Evolutionary conservation across 768 basidiomycete genomes (phyloP), one percentile per base, ranked within the genome.

Genomic region (Daedaleopsis sinensis): DNA sequence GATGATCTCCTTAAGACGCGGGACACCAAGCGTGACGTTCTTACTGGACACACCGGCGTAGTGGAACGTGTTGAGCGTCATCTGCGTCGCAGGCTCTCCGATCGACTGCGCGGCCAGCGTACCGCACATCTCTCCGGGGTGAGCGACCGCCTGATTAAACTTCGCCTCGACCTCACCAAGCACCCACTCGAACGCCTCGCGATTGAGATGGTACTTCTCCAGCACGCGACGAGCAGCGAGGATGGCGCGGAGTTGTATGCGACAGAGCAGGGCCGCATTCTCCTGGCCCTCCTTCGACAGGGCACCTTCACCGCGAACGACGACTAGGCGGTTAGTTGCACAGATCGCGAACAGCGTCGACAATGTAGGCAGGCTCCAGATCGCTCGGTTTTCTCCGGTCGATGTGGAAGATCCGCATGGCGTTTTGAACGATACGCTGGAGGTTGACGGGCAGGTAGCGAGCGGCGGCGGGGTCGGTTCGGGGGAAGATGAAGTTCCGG

Each of bases 1-100:
- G 79, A 99, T 98, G 68, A 98, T 98, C 77, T 98, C 97, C 79
- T 98, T 98, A 65, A 99, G 75, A 76, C 97, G 96, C 2, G 97
- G 97, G 1, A 99, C 97, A 88, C 97, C 97, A 61, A 98, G 93
- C 0, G 97, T 99, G 52, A 99, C 97, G 77, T 97, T 98, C 79
- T 98, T 98, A 71, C 92, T 94, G n/a, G 97, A 96, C 24, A 99
- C 97, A 89, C 97, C 97, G 62, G 97, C 97, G 73, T 98, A 98
- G 77, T 99, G 97, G 92, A 98, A 99, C 0, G 96, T 98, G 75
- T 99, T 99, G 60, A 99, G 77, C 7, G 97, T 98, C 97, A 99
- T 98, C 78, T 99, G 97, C 0, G 97, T 99, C 5, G 97, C 97
- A 0, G 97, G 97, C 80, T 98, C 97, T 75, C 97, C 97, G 66